These are phyloP conservation scores for Teunomyces barrocoloradensis DNA, from an alignment of 805 yeast genomes.

Conservation along the genomic window DNA sequence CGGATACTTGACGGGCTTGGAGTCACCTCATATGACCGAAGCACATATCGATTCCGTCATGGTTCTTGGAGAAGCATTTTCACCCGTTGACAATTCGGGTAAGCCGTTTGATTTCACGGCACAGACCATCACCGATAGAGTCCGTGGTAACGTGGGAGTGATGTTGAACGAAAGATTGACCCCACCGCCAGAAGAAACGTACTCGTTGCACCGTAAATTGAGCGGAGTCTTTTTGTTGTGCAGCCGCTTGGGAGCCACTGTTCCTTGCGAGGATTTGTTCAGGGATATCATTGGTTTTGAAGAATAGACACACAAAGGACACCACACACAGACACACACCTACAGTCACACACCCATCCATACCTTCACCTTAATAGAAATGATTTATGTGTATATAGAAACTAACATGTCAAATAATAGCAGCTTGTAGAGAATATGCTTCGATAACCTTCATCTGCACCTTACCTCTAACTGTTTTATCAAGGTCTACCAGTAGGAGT, in stretches of 20 bases:
- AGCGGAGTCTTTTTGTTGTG: constrained; percentile 92
- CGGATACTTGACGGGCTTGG: constrained; percentile 91
- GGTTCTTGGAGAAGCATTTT: constrained; percentile 91
- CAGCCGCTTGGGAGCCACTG: constrained; percentile 77
- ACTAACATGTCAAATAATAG: background rate
- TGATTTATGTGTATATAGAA: constrained; percentile 3
- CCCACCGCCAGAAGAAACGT: constrained; percentile 98
- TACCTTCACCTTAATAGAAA: background rate
- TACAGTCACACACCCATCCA: background rate
- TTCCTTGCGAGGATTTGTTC: constrained; percentile 78
- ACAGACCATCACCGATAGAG: constrained; percentile 94
- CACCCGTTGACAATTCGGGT: constrained; percentile 48
- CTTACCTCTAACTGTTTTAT: no score
- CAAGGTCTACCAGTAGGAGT: no score
- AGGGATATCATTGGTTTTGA: constrained; percentile 66
- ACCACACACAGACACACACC: background rate
- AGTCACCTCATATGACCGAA: constrained; percentile 78
- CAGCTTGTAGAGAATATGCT: background rate
- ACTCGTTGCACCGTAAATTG: constrained; percentile 91
- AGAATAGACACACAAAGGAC: background rate
- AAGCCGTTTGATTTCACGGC: constrained; percentile 64
- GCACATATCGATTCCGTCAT: constrained; percentile 92
- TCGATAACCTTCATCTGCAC: no score
- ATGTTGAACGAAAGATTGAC: constrained; percentile 90
- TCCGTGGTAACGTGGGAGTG: constrained; percentile 78